Evolutionary conservation across 768 basidiomycete genomes (phyloP).

Genomic region (Pulveroboletus sp.): DNA sequence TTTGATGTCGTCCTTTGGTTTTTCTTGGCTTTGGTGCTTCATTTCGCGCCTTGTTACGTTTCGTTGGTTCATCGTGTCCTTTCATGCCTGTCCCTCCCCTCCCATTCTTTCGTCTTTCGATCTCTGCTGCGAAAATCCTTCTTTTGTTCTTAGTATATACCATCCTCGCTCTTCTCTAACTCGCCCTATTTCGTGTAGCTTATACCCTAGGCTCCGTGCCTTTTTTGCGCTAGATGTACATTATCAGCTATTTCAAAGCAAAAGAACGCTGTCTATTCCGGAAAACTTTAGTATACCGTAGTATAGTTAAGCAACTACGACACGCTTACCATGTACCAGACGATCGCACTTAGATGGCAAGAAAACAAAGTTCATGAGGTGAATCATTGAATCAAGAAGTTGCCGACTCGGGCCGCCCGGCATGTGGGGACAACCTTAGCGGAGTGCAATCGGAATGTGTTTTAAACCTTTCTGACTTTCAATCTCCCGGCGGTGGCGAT

Average conservation of each 20-base stretch:
- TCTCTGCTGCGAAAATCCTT: neutral
- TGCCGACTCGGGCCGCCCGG: neutral
- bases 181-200: slow-evolving; percentile 5
- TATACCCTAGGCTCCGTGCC: slow-evolving; percentile 4
- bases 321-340: too few species aligned
- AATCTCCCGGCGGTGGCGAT: neutral
- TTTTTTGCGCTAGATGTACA: slow-evolving; percentile 20
- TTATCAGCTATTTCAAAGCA: slow-evolving; percentile 11
- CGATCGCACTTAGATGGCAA: too few species aligned
- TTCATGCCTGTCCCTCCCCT: slow-evolving; percentile 1
- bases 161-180: neutral
- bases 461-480: neutral
- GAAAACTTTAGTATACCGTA: neutral
- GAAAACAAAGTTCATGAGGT: too few species aligned
- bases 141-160: slow-evolving; percentile 2
- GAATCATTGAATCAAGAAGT: neutral
- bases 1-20: neutral
- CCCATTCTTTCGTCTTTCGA: neutral
- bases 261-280: neutral
- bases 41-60: neutral
- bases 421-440: neutral
- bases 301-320: neutral
- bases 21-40: neutral
- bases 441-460: neutral
- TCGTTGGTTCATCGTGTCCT: neutral